Evolutionary conservation across 371 early-diverging fungal species (phyloP), one percentile per base, ranked within the genome.

Genomic region (Umbelopsis sp.): DNA sequence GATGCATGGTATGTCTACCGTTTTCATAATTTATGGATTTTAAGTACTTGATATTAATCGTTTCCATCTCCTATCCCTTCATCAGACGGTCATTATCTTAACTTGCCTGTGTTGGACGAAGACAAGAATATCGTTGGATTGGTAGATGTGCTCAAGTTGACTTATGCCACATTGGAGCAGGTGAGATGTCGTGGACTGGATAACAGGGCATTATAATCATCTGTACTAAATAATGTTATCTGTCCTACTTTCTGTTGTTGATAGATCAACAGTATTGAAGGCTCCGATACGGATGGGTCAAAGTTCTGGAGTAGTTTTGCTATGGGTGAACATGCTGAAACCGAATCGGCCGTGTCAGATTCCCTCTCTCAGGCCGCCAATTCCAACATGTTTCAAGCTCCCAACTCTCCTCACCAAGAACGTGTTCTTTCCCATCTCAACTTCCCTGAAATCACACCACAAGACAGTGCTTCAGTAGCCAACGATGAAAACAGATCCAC

Each of bases 51-150:
- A 22, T 22, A 22, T 22, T 22, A 22, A 22, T 22, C 22, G 22
- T 29, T 29, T 29, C 22, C 22, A 29, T 29, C 29, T 29, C 29
- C 4, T 3, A 29, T 4, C 4, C 29, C 29, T 29, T 29, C 44
- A 44, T 62, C 79, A 94, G 97, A 94, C 74, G 94, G 96, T n/a
- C 95, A 96, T 71, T 99, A 96, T 77, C 87, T 98, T 50, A 98
- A 99, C 77, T 81, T 99, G 62, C 99, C 99, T 0, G 96, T 99
- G 12, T 88, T 97, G 45, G 94, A 95, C 52, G 90, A 87, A 16
- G 84, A 82, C 35, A 85, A 82, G 67, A 88, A 87, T 52, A 86
- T 94, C 68, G 80, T 96, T 14, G 98, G 99, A 20, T 80, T 98
- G 51, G 94, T 97, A 11, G 98, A 98, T 76, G 97, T 98, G 8